phyloP scores from a whole-genome alignment of 257 asterid genomes.

The Hygrophila difformis region DNA sequence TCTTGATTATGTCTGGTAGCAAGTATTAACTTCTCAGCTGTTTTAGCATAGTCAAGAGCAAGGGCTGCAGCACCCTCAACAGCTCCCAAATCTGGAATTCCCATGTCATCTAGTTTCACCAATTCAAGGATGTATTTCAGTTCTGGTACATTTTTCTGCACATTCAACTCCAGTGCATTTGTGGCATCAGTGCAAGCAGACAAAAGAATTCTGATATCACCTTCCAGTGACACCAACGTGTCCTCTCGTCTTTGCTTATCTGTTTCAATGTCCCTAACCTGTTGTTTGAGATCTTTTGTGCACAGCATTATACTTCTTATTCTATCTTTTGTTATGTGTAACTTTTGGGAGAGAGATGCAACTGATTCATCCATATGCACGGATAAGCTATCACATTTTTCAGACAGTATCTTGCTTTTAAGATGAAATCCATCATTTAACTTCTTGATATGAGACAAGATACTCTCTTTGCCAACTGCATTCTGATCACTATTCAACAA shows the following conservation, averaged over 20 bases:
- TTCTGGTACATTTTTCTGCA: conserved; percentile 26
- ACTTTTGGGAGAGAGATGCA: conserved; percentile 33
- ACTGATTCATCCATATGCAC: conserved; percentile 45
- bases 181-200: conserved; percentile 72
- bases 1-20: conserved; percentile 44
- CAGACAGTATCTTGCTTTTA: conserved; percentile 56
- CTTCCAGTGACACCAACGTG: conserved; percentile 38
- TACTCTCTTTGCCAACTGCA: conserved; percentile 42
- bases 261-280: conserved; percentile 35
- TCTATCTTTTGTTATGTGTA: conserved; percentile 37
- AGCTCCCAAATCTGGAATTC: conserved; percentile 21
- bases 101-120: conserved; percentile 30
- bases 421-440: conserved; percentile 50
- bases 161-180: conserved; percentile 37
- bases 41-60: conserved; percentile 31
- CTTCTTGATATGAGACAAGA: conserved; percentile 38
- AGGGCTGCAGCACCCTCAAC: conserved; percentile 22
- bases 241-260: conserved; percentile 47
- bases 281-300: conserved; percentile 40
- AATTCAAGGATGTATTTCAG: conserved; percentile 30
- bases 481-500: conserved; percentile 32
- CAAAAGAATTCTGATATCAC: conserved; percentile 34
- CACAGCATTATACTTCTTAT: conserved; percentile 26
- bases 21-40: conserved; percentile 53
- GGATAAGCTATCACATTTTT: conserved; percentile 43